Base-by-base conservation (phyloP, 2,329 filamentous ascomycete species). In the Plectosphaerella sp. region DNA sequence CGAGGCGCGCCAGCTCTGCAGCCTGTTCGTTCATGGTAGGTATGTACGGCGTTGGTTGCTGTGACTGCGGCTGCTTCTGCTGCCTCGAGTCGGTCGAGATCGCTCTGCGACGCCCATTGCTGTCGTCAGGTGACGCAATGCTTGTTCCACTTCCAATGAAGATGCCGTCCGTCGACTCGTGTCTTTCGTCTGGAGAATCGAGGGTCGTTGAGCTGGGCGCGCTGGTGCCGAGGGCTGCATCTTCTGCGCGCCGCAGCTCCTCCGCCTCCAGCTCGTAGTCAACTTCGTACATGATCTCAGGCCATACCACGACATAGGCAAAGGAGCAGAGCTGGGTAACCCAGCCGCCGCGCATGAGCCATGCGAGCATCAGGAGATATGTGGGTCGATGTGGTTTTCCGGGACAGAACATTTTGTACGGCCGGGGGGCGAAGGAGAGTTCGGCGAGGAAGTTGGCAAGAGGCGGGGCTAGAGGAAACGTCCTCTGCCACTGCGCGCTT, bases 261-360 rank as follows among this genome's bases (percentile, higher is more conserved):
- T 89, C 85, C 24, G 80, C 79, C 60, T 87, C 84, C 43, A 90
- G 77, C 51, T 85, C 81, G 59, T 86, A 81, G 49, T 89, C 84
- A 3, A 95, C 91, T 58, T 89, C 86, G 62, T 88, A 86, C 60
- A 94, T 85, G 56, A 96, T 88, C 64, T 93, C 87, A 3, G 88
- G 85, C 70, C 86, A 87, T 42, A 94, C 88, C 48, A 93, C 83
- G 43, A 97, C 84, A 76, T 94, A 96, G 12, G 88, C 90, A 67
- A 95, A 97, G 1, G 91, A 94, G 57, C 91, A 89, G 6, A 99
- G 79, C 67, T 97, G 92, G 1, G 89, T 96, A 1, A 97, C 92
- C 89, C 94, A 96, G 14, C 91, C 91, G 46, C 91, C 88, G 41
- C 92, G 85, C 73, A 97, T 84, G 9, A 99, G 80, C 91, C 93